These are phyloP conservation scores for Caulochytrium protostelioides DNA, from an alignment of 371 early-diverging fungal genomes.

Conservation along the genomic window DNA sequence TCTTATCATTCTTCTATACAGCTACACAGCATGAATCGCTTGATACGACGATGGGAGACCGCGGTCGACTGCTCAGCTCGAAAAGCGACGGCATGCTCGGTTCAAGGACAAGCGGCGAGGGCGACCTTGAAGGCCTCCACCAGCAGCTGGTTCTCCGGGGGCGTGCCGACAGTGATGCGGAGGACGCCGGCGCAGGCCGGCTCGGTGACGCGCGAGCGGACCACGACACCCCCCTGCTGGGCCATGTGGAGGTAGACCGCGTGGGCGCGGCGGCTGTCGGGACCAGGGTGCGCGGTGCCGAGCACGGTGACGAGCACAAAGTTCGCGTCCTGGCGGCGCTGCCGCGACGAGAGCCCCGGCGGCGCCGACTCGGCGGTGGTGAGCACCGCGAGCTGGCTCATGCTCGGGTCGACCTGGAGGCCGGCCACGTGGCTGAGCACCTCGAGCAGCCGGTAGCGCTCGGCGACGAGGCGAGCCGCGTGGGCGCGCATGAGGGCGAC, in stretches of 20 bases:
- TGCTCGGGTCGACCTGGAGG: too few relatives aligned
- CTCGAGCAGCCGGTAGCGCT: conserved; percentile 40
- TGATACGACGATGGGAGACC: too few relatives aligned
- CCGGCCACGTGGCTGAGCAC: conserved; percentile 23
- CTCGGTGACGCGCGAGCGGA: conserved; percentile 80
- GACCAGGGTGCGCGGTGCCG: conserved; percentile 27
- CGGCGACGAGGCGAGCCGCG: conserved; percentile 27
- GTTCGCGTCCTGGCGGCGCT: conserved; percentile 80
- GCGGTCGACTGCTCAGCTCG: too few relatives aligned
- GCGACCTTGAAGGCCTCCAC: too few relatives aligned
- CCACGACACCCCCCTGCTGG: conserved; percentile 58
- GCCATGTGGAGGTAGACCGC: conserved; percentile 62
- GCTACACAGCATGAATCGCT: too few relatives aligned
- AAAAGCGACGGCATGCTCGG: too few relatives aligned
- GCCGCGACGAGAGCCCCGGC: conserved; percentile 36
- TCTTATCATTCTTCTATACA: too few relatives aligned
- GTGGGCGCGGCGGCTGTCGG: conserved; percentile 48
- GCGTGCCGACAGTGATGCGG: conserved; percentile 78
- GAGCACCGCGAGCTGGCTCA: too few relatives aligned
- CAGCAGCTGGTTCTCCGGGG: conserved; percentile 46
- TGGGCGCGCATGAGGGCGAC: conserved; percentile 41
- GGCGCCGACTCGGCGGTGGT: too few relatives aligned
- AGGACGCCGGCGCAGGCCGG: conserved; percentile 75
- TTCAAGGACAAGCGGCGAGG: too few relatives aligned
- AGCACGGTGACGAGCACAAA: conserved; percentile 71